Evolutionary conservation across 768 basidiomycete genomes (phyloP).

Genomic region (Trametes cubensis): DNA sequence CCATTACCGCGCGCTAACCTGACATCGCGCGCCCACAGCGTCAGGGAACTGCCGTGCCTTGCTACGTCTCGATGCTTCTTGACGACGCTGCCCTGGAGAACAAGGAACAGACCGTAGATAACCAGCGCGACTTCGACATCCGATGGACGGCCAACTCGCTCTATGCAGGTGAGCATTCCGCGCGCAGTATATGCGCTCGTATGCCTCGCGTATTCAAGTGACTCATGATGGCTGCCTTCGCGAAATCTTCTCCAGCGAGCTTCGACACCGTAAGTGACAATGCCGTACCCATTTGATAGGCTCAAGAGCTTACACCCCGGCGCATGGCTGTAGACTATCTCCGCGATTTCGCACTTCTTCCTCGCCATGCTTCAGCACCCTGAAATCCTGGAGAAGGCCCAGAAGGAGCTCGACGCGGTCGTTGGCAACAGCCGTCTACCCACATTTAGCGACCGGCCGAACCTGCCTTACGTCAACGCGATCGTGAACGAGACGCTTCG

Average conservation of each 20-base stretch:
- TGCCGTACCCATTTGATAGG: background rate
- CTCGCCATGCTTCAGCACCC: slow-evolving; percentile 70
- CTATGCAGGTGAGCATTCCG: slow-evolving; percentile 49
- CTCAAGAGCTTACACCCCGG: background rate
- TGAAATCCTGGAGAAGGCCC: slow-evolving; percentile 56
- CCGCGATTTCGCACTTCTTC: slow-evolving; percentile 60
- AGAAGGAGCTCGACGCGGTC: slow-evolving; percentile 65
- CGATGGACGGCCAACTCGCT: slow-evolving; percentile 87
- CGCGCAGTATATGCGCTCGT: background rate
- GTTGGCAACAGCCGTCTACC: slow-evolving; percentile 61
- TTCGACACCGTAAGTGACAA: slow-evolving; percentile 57
- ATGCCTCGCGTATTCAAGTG: background rate
- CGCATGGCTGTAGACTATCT: slow-evolving; percentile 46
- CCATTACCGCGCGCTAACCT: background rate
- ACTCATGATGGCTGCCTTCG: slow-evolving; percentile 2
- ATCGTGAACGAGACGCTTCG: slow-evolving; percentile 58
- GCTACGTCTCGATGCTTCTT: slow-evolving; percentile 54
- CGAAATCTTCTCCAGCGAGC: slow-evolving; percentile 43
- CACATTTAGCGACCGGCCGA: slow-evolving; percentile 53
- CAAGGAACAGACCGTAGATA: slow-evolving; percentile 34
- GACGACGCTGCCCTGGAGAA: slow-evolving; percentile 43
- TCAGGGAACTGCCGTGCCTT: slow-evolving; percentile 41
- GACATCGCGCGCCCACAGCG: slow-evolving; percentile 28
- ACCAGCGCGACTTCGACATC: slow-evolving; percentile 62
- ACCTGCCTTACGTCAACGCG: slow-evolving; percentile 60